Evolutionary conservation across 768 basidiomycete genomes (phyloP).

Genomic region (Pleurotus tuoliensis): DNA sequence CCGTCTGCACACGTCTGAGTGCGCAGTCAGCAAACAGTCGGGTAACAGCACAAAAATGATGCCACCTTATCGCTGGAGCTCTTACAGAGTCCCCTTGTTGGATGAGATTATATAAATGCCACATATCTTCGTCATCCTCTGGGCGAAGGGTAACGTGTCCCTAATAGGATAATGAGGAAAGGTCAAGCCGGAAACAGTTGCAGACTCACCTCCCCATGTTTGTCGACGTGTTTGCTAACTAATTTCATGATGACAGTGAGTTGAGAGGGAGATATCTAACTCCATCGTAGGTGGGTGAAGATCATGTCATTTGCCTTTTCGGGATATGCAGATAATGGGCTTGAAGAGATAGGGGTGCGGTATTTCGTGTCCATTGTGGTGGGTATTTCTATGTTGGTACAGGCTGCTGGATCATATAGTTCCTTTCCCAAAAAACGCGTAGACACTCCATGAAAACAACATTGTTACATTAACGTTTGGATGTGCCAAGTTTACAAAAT

Average conservation of each 20-base stretch:
- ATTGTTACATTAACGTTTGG: no score
- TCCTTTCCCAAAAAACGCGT: no score
- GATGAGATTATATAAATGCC: constrained; percentile 98
- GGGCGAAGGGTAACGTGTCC: constrained; percentile 93
- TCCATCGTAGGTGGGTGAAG: neutral
- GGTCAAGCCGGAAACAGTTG: neutral
- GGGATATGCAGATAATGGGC: neutral
- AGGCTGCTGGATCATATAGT: no score
- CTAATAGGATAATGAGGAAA: constrained; percentile 33
- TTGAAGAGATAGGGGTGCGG: neutral
- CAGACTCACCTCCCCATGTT: constrained; percentile 66
- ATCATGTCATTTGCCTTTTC: neutral
- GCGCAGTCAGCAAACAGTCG: neutral
- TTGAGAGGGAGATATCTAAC: neutral
- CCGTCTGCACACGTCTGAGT: constrained; percentile 77
- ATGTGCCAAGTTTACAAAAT: no score
- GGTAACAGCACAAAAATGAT: constrained; percentile 12
- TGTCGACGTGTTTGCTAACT: constrained; percentile 77
- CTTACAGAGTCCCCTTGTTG: constrained; percentile 83
- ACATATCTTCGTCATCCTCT: constrained; percentile 99
- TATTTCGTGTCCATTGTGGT: no score
- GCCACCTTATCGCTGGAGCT: constrained; percentile 77
- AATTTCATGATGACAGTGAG: constrained; percentile 65
- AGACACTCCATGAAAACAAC: no score
- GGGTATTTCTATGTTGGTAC: no score